A percentile compares a stretch with the other conserved stretches of the same genome.
Evolutionary conservation across 2,329 filamentous ascomycete genomes (phyloP).

Genomic region (Monosporascus sp.): DNA sequence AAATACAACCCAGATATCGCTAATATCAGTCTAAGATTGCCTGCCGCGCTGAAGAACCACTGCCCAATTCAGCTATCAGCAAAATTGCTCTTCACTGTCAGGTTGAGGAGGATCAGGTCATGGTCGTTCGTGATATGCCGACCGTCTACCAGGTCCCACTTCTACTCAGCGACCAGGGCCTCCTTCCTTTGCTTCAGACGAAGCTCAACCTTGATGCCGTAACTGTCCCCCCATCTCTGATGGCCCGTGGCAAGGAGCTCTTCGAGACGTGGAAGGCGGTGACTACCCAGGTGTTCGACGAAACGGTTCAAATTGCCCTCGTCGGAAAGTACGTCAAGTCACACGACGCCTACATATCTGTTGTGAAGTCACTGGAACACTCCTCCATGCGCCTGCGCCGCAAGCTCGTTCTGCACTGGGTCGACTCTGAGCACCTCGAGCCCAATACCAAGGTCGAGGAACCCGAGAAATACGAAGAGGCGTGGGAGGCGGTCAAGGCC

Average conservation of each 20-base stretch:
- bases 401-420: constrained; percentile 75
- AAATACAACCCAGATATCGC: constrained; percentile 4
- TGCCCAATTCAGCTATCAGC: constrained; percentile 67
- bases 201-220: constrained; percentile 60
- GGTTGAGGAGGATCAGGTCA: constrained; percentile 76
- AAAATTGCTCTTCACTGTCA: constrained; percentile 92
- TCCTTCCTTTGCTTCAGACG: constrained; percentile 61
- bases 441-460: constrained; percentile 52
- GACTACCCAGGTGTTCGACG: constrained; percentile 58
- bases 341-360: constrained; percentile 79
- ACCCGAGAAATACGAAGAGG: constrained; percentile 73
- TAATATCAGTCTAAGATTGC: constrained; percentile 59
- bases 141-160: constrained; percentile 93
- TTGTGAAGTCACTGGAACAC: constrained; percentile 85
- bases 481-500: constrained; percentile 74
- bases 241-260: constrained; percentile 59
- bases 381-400: constrained; percentile 78
- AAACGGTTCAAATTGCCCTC: constrained; percentile 73
- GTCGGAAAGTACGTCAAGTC: constrained; percentile 89
- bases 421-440: constrained; percentile 83
- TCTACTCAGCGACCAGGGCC: constrained; percentile 77
- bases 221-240: constrained; percentile 44
- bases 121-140: constrained; percentile 83
- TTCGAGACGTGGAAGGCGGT: constrained; percentile 79
- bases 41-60: constrained; percentile 76